Base-by-base conservation (phyloP, 108 stramenopile genomes). In the Parmales sp. region DNA sequence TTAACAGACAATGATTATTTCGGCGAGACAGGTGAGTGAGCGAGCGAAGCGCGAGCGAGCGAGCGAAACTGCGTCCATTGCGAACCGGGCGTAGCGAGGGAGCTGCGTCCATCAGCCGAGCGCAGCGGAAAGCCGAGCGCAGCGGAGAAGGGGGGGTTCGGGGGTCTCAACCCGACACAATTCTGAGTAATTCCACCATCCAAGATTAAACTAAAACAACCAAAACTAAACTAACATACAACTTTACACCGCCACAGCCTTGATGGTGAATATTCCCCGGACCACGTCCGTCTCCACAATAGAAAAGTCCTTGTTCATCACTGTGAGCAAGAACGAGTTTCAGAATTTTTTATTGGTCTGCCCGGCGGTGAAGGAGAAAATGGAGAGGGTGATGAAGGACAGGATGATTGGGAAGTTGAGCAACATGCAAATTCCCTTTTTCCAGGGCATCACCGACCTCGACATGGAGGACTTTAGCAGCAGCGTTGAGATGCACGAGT, bases 191-290 rank as follows among this genome's bases (percentile, higher is more conserved):
- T n/a, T n/a, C n/a, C n/a, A n/a, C n/a, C n/a, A n/a, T n/a, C n/a
- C n/a, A n/a, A n/a, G n/a, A n/a, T n/a, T n/a, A n/a, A n/a, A n/a
- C n/a, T n/a, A n/a, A n/a, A n/a, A n/a, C n/a, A n/a, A n/a, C n/a
- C n/a, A n/a, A n/a, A n/a, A n/a, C n/a, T n/a, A n/a, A n/a, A n/a
- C n/a, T n/a, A n/a, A n/a, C n/a, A n/a, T n/a, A n/a, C n/a, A n/a
- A n/a, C n/a, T n/a, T n/a, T n/a, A n/a, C n/a, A n/a, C n/a, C n/a
- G n/a, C n/a, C n/a, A n/a, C n/a, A 11, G 80, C 79, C 20, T 69
- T 84, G 43, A 74, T 82, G 49, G 78, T 82, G 44, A 75, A 84
- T 36, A 80, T 80, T 36, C 79, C 72, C 38, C 73, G 83, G 25
- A 80, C 83, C 11, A 75, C 79, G 19, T 73, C 75, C 22, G 78